These are phyloP conservation scores for Umbilicus rupestris DNA, from an alignment of 164 flowering plant genomes.

Conservation along the genomic window DNA sequence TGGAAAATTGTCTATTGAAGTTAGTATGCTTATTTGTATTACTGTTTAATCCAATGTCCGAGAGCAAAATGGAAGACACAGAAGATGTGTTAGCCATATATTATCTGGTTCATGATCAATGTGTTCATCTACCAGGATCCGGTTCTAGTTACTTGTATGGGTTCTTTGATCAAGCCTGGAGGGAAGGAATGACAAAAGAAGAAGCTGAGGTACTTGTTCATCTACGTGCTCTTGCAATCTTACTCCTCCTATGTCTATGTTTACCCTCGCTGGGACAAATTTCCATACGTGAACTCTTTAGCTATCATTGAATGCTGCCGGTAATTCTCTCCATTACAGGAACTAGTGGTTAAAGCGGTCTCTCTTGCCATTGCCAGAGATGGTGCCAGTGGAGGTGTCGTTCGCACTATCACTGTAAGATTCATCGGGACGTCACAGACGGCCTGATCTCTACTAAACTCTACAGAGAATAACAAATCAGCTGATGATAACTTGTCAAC, in stretches of 20 bases:
- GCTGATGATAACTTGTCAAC: background rate
- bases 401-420: slow-evolving; percentile 88
- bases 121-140: slow-evolving; percentile 45
- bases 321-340: slow-evolving; percentile 33
- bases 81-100: background rate
- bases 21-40: background rate
- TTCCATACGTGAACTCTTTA: too few species aligned
- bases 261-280: background rate
- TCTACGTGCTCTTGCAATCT: background rate
- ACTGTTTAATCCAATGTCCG: background rate
- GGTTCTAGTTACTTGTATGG: slow-evolving; percentile 95
- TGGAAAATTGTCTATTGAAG: background rate
- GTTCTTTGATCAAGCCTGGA: slow-evolving; percentile 96
- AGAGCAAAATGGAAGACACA: background rate
- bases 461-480: background rate
- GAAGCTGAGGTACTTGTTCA: slow-evolving; percentile 85
- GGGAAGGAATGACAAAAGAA: slow-evolving; percentile 86
- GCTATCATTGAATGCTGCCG: too few species aligned
- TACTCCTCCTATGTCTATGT: background rate
- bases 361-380: slow-evolving; percentile 99
- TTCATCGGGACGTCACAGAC: background rate
- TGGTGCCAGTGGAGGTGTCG: slow-evolving; percentile 99
- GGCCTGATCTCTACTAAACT: background rate
- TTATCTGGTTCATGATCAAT: background rate
- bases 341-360: slow-evolving; percentile 89